Base-by-base conservation (phyloP, 2,329 filamentous ascomycete genomes). In the Ophiognomonia clavigignenti-juglandacearum region DNA sequence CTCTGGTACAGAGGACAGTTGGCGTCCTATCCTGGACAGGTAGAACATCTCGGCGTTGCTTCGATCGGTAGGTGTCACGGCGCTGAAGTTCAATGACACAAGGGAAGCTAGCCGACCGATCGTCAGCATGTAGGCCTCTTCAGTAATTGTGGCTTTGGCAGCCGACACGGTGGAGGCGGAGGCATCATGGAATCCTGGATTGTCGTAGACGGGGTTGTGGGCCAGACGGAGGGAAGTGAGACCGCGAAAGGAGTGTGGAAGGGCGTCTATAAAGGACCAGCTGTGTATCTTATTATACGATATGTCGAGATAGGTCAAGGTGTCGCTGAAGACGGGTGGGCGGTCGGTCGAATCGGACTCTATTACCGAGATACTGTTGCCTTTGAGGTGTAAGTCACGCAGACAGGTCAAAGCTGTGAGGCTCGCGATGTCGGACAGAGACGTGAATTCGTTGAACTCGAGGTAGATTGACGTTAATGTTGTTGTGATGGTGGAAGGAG, bases 11-110 rank as follows among this genome's bases (percentile, higher is more conserved):
- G 74, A 69, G 1, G 82, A 76, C 32, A 96, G 71, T 61, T 93
- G 87, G 53, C 82, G 83, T 10, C 79, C 86, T 48, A 96, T 93
- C 45, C 86, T 79, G 1, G 85, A 88, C 10, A 97, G 79, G 63
- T 98, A 98, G 64, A 95, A 98, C 59, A 92, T 84, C 57, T 97
- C 93, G 4, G 90, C 90, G 59, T 97, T 93, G 45, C 81, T 75
- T 16, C 92, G 82, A 62, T 97, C 91, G 35, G 84, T 80, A 1
- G 72, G 57, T 0, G 82, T 83, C 56, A 97, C 83, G 14, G 71
- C 69, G 53, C 82, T 83, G 62, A 87, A 89, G 61, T 93, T 93
- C 24, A 96, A 75, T 1, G 72, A 74, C 44, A 75, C 76, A 9
- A 97, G 75, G 2, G 70, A 69, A 1, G 78, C 75, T 1, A 96